Evolutionary conservation across 2,329 filamentous ascomycete genomes (phyloP), one percentile per base, ranked within the genome.

Genomic region (Thelonectria blattea): DNA sequence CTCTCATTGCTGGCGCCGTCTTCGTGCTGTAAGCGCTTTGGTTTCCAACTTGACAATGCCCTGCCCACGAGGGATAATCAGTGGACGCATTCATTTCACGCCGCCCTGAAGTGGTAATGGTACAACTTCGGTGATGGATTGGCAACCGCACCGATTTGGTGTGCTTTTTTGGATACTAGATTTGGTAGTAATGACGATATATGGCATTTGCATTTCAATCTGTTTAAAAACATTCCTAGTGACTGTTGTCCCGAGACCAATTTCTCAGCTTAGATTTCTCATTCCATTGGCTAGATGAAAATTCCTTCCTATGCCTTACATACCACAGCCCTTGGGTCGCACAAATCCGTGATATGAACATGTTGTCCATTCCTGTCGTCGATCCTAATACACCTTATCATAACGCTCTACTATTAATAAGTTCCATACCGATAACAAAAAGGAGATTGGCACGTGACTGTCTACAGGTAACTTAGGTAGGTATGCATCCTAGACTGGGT

Each of bases 1-100:
- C 63, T 17, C 54, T 69, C 51, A 45, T 73, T 17, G 67, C 70
- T 34, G 70, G 65, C 60, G 42, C 69, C 46, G 61, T 64, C 52
- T 67, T 73, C 56, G 41, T 70, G 48, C 60, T 73, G 62, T 73
- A 71, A 68, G 57, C 27, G 18, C 37, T 24, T 14, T 30, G 8
- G 45, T 7, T 30, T 6, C 12, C 22, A 6, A 15, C 45, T 7
- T 14, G 15, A 18, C 17, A 41, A n/a, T 15, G 43, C 15, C 20
- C 9, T 12, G 51, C 11, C 43, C 45, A 39, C 17, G 48, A 56
- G 47, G 45, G 53, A 30, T 43, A 42, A 34, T 45, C 9, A 18
- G 43, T 52, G 52, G 52, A 56, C 48, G 4, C 5, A 39, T 60
- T 60, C 42, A 48, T 52, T 60, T 60, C 58, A 34, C 47, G 48